Evolutionary conservation across 1,139 yeast genomes (phyloP), one percentile per base, ranked within the genome.

Genomic region (Nakaseomyces glabratus): DNA sequence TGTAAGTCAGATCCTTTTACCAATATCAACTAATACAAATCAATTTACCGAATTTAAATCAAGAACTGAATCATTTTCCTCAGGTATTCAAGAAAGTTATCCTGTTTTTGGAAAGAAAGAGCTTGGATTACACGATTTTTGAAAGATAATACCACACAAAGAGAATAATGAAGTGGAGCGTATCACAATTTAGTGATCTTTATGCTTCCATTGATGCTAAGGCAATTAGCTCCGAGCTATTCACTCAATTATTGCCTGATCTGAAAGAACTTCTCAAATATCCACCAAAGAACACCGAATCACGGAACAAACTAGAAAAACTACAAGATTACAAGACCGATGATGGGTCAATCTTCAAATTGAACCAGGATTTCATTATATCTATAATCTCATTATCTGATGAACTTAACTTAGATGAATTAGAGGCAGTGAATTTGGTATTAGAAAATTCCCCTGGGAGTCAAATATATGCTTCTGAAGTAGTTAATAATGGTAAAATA

Each of bases 401-500:
- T 41, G 86, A 80, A 43, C 65, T 80, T 38, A 66, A 71, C 41
- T 62, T 88, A 36, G 93, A 88, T 55, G 81, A 76, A 44, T 60
- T 81, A 34, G 67, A 73, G 1, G 71, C 82, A 2, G 76, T 86
- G 1, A 69, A 77, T 39, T 35, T 56, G 35, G 62, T 82, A 31
- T 61, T 66, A 4, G 42, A 49, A 7, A 40, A 58, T 38, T 68
- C 82, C 3, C 52, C 66, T 4, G 56, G 58, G 2, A 61, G 67
- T 13, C 60, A 66, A 11, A 26, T 26, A 4, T 26, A 26, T n/a
- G 59, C 57, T 3, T 55, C 38, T 16, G 51, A 69, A 26, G 64
- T 71, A 20, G 50, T 69, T 4, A 93, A 84, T 47, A 69, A 77
- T 20, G 94, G 90, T 1, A 69, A 77, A 44, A 71, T 81, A n/a